Percentiles rank a stretch among this genome's conserved stretches.
Evolutionary conservation across 176 grass and related monocot species (phyloP).

Genomic region (Eremochloa ophiuroides): DNA sequence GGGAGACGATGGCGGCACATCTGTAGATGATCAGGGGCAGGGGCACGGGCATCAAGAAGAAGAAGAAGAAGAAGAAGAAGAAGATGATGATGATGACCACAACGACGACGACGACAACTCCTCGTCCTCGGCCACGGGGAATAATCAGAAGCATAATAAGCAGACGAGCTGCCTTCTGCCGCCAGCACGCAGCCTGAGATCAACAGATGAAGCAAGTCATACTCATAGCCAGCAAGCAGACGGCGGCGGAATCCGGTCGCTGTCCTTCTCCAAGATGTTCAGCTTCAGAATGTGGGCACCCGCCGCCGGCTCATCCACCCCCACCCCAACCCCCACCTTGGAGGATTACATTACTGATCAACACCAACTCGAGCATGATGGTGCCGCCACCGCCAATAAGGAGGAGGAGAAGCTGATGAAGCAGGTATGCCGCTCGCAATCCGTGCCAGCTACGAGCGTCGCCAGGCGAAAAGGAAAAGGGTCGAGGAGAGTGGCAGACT

Average conservation of each 20-base stretch:
- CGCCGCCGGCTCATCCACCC: background rate
- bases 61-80: too few species aligned
- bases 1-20: background rate
- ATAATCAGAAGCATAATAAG: background rate
- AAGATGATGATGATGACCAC: too few species aligned
- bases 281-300: constrained; percentile 24
- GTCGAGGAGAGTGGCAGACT: constrained; percentile 22
- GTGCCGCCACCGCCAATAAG: background rate
- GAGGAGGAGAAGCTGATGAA: background rate
- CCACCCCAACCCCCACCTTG: background rate
- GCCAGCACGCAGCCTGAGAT: constrained; percentile 44
- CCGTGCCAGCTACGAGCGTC: constrained; percentile 24
- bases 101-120: background rate
- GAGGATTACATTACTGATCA: background rate
- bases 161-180: constrained; percentile 40
- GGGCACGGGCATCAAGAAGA: background rate
- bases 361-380: background rate
- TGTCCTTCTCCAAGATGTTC: constrained; percentile 50
- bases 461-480: background rate
- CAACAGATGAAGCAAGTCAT: background rate
- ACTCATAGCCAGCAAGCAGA: background rate
- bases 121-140: background rate
- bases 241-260: background rate
- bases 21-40: background rate
- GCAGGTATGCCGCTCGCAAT: constrained; percentile 37